Percentiles rank a stretch among this genome's conserved stretches.
Evolutionary conservation across 805 yeast species (phyloP).

Genomic region (Cyberlindnera galapagoensis): DNA sequence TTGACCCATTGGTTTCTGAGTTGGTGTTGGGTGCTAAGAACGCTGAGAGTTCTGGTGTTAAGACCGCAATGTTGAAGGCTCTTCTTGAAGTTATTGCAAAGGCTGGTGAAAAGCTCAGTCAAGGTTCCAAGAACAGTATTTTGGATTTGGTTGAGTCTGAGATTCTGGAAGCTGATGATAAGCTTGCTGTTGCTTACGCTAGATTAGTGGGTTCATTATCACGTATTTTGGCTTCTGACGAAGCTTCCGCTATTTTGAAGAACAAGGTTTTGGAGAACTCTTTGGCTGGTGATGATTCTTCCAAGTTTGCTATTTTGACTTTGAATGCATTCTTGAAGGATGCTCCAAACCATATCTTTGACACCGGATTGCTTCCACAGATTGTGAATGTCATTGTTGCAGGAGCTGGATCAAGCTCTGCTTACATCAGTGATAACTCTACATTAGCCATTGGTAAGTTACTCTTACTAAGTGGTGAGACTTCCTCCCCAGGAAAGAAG

Average conservation of each 20-base stretch:
- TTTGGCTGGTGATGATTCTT: conserved; percentile 35
- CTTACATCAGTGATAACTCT: conserved; percentile 67
- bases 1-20: conserved; percentile 87
- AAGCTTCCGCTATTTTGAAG: conserved; percentile 53
- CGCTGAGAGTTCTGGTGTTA: conserved; percentile 63
- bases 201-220: conserved; percentile 73
- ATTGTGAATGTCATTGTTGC: conserved; percentile 42
- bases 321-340: conserved; percentile 76
- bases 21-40: conserved; percentile 68
- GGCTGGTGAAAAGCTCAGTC: conserved; percentile 75
- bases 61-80: conserved; percentile 81
- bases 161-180: conserved; percentile 47
- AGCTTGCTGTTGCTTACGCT: conserved; percentile 70
- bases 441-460: conserved; percentile 78
- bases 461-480: conserved; percentile 45
- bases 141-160: conserved; percentile 72
- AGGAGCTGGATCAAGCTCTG: conserved; percentile 34
- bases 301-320: conserved; percentile 62
- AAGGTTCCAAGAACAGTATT: conserved; percentile 60
- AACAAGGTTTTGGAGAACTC: conserved; percentile 49
- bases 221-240: conserved; percentile 55
- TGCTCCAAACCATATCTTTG: conserved; percentile 59
- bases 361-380: conserved; percentile 42
- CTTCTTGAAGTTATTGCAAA: conserved; percentile 72
- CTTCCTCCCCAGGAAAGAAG: conserved; percentile 29